Base-by-base conservation (phyloP, 805 yeast genomes). In the Kuraishia floccosa region DNA sequence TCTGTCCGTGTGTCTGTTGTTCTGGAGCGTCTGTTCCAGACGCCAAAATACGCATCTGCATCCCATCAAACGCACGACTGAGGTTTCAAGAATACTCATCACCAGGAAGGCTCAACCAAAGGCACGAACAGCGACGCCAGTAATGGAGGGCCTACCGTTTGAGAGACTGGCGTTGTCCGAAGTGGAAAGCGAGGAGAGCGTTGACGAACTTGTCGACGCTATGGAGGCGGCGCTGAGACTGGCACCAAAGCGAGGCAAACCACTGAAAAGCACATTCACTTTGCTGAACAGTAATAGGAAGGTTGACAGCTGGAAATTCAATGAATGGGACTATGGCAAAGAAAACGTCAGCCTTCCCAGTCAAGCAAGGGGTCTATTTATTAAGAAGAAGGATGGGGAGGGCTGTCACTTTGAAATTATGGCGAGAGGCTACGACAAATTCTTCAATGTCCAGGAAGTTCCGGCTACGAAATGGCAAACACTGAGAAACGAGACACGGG, bases 391-490 rank as follows among this genome's bases (percentile, higher is more conserved):
- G 9, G 56, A 59, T 6, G 56, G 54, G 11, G 40, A 42, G 1
- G 43, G 37, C 1, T 39, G 47, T n/a, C 41, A 36, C 8, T 35
- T 39, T 6, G 54, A 56, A 5, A 79, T 91, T 15, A 74, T 73
- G 2, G 75, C 77, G 2, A 60, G 99, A 41, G 98, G 99, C 0
- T 91, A 91, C 50, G 91, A 91, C 53, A 91, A 91, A 55, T 91
- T 91, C 53, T 91, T 85, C 67, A 89, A 82, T 47, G 60, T 85
- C 3, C 70, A 63, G 38, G 98, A 91, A 49, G 63, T 68, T 2
- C 39, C 54, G 0, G 39, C 39, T 5, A 78, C 94, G 0, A 65
- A 60, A 35, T 63, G 73, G 60, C 54, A 52, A 0, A 44, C 49
- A 41, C 47, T 86, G 4, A 41, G 45, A n/a, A 29, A 40, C 1